Evolutionary conservation across 768 basidiomycete genomes (phyloP), one percentile per base, ranked within the genome.

Genomic region (Termitomyces sp.): DNA sequence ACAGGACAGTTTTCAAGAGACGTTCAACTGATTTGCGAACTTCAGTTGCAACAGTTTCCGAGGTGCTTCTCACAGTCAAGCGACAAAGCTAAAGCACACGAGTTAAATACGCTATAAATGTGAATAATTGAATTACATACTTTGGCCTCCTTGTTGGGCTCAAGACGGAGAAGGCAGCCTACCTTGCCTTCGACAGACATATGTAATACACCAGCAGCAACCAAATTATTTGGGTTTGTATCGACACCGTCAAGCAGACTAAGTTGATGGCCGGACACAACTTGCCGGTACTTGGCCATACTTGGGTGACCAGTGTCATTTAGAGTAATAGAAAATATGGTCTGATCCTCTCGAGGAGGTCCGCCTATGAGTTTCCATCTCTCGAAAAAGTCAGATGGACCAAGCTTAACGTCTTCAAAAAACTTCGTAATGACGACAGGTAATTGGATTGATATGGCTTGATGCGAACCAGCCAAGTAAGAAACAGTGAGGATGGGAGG

Each of bases 311-410:
- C 92, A 9, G 75, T 68, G 16, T 74, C 74, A 45, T 82, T 84
- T 24, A 97, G 74, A 33, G 74, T 69, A 58, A 98, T 86, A 0
- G 93, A 87, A 72, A 97, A 97, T 55, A 99, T 80, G 48, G 73
- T 70, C 69, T 99, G 97, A 28, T 90, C 84, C 75, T 99, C 97
- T 51, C 95, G 83, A 29, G 97, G 97, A 13, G 93, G 79, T 1
- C 97, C 97, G 7, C 97, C 97, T 52, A 98, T 98, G 64, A 97
- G 74, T 71, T 94, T 95, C 97, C 97, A 99, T 52, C 97, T 79
- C 71, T 98, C 95, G 73, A 98, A 99, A 80, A 98, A 99, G 64
- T 97, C 92, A 0, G 82, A 74, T 60, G 82, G 78, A 12, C 83
- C 85, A 34, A 99, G 82, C 65, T 86, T 88, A 62, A 98, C 95